phyloP scores from a whole-genome alignment of 768 basidiomycete genomes.

The Trametopsis cervina region DNA sequence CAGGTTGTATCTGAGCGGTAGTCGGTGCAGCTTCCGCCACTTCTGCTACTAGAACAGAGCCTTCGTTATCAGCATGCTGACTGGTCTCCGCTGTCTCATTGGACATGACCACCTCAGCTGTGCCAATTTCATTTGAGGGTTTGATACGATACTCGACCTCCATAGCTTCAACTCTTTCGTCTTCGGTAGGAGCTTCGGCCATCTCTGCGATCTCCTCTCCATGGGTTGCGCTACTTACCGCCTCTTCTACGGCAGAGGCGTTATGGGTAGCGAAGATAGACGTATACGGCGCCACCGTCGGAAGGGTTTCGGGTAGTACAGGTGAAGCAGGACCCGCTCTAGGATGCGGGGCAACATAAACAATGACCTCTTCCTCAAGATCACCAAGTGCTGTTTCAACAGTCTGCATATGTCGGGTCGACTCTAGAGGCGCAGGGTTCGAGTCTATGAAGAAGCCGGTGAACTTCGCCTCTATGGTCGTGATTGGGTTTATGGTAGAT shows the following conservation, averaged over 20 bases:
- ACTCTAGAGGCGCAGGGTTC: constrained; percentile 10
- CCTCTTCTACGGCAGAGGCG: background rate
- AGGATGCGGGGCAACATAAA: constrained; percentile 73
- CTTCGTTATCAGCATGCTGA: background rate
- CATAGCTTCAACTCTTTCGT: background rate
- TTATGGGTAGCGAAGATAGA: constrained; percentile 22
- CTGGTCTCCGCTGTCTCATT: background rate
- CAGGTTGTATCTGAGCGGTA: constrained; percentile 8
- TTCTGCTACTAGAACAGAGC: background rate
- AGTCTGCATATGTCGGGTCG: background rate
- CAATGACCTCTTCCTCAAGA: constrained; percentile 60
- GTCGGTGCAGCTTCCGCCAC: background rate
- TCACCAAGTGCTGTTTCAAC: constrained; percentile 3
- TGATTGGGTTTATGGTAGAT: background rate
- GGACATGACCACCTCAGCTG: background rate
- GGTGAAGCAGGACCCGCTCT: constrained; percentile 25
- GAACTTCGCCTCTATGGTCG: constrained; percentile 28
- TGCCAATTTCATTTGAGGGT: background rate
- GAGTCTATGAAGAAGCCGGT: constrained; percentile 33
- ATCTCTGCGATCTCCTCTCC: background rate
- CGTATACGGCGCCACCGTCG: constrained; percentile 9
- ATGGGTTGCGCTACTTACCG: background rate
- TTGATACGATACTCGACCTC: background rate
- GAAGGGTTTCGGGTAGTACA: constrained; percentile 3
- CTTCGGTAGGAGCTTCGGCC: background rate